Evolutionary conservation across 1,284 basidiomycete species (phyloP).

Genomic region (Exobasidium rhododendri): DNA sequence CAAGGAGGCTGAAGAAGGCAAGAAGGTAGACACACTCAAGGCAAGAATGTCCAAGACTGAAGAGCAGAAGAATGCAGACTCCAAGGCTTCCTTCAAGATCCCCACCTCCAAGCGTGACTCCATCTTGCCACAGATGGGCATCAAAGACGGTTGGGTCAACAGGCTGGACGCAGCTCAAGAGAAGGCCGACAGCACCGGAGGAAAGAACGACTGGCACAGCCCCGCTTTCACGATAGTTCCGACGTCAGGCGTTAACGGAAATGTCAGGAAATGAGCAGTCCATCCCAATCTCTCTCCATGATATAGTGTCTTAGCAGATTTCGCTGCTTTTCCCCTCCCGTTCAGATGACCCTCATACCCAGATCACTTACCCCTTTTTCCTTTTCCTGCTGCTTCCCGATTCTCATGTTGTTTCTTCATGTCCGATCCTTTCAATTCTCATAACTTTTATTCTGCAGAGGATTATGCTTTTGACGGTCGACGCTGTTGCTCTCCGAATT

Average conservation of each 20-base stretch:
- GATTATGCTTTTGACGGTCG: too few relatives aligned
- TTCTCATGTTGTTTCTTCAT: too few relatives aligned
- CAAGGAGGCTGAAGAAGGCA: slow-evolving; percentile 55
- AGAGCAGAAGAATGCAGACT: slow-evolving; percentile 53
- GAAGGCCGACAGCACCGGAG: slow-evolving; percentile 21
- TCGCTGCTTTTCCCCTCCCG: too few relatives aligned
- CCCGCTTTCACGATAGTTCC: slow-evolving; percentile 61
- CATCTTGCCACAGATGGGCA: slow-evolving; percentile 60
- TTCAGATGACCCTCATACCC: too few relatives aligned
- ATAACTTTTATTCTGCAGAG: too few relatives aligned
- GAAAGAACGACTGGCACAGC: slow-evolving; percentile 64
- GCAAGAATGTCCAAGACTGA: slow-evolving; percentile 59
- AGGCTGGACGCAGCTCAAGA: slow-evolving; percentile 64
- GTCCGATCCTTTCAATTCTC: too few relatives aligned
- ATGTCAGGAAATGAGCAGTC: too few relatives aligned
- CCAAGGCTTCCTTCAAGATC: slow-evolving; percentile 43
- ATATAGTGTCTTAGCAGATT: too few relatives aligned
- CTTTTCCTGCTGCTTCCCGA: too few relatives aligned
- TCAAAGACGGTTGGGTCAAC: slow-evolving; percentile 70
- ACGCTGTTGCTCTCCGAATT: too few relatives aligned
- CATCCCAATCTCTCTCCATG: too few relatives aligned
- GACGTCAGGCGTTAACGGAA: not conserved
- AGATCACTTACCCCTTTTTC: too few relatives aligned
- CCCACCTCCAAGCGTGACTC: slow-evolving; percentile 47
- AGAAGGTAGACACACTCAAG: slow-evolving; percentile 64